Base-by-base conservation (phyloP, 805 yeast genomes). In the Suhomyces kilbournensis region DNA sequence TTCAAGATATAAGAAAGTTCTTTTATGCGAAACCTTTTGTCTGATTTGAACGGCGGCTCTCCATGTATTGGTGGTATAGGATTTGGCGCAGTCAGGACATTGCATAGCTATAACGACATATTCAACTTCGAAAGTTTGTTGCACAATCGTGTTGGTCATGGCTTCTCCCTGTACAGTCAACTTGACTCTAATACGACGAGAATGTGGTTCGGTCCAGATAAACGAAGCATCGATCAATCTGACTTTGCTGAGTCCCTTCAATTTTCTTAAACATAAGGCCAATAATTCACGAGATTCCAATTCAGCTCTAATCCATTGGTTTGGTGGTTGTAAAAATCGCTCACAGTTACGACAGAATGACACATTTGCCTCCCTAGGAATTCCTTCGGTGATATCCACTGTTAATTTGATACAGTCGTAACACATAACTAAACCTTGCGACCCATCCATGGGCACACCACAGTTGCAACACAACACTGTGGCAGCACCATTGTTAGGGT, bases 161-260 rank as follows among this genome's bases (percentile, higher is more conserved):
- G 97, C 97, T 69, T 94, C 99, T 59, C 97, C 97, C 71, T 93
- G 98, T 28, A 94, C 97, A 0, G 97, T 90, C 50, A 94, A 73
- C 65, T 92, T 91, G 57, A 96, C 83, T 69, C 91, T 84, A 55
- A 93, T 84, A 77, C 99, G 86, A 71, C 99, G 82, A 25, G 97
- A 91, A 70, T 94, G 99, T 3, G 99, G 99, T 74, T 94, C 99
- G 0, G 99, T 94, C 99, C 99, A 94, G 56, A 96, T 83, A 63
- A 92, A 94, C 4, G 92, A 82, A 2, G 99, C 99, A 73, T 94
- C 98, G 42, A 90, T 84, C 54, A 94, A 76, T 61, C 97, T 78
- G 45, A 91, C 94, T 64, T 88, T 88, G 59, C 82, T 85, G 60
- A 94, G 77, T 52, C 98, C 98, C 62, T 88, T 90, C 64, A 94